phyloP scores from a whole-genome alignment of 768 basidiomycete species.

The Naganishia antarctica region DNA sequence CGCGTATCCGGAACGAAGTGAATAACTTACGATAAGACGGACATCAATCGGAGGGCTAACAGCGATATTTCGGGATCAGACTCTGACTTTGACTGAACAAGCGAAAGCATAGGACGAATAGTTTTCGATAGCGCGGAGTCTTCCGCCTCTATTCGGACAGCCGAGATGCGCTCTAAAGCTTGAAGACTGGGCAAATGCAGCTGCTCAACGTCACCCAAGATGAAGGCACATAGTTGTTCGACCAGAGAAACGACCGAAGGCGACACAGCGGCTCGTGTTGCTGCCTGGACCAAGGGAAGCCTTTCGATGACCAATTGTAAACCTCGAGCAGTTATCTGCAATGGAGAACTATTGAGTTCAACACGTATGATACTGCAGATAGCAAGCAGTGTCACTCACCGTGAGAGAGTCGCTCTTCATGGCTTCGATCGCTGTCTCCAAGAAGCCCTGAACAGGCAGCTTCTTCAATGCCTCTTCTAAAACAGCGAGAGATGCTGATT shows the following conservation, averaged over 20 bases:
- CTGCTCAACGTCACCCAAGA: not conserved
- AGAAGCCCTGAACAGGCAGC: slow-evolving; percentile 20
- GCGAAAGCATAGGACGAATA: slow-evolving; percentile 7
- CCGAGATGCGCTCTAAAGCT: slow-evolving; percentile 4
- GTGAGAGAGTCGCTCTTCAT: slow-evolving; percentile 10
- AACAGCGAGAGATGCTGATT: slow-evolving; percentile 2
- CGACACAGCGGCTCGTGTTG: slow-evolving; percentile 12
- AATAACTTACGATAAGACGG: slow-evolving; percentile 60
- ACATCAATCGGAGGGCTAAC: slow-evolving; percentile 57
- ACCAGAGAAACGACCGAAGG: slow-evolving; percentile 1
- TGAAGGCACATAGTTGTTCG: slow-evolving; percentile 5
- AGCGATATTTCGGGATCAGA: slow-evolving; percentile 17
- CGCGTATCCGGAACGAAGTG: not conserved
- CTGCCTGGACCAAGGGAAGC: slow-evolving; percentile 13
- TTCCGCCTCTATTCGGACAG: slow-evolving; percentile 13
- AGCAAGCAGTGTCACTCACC: not conserved
- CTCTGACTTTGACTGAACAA: not conserved
- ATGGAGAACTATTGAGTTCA: not conserved
- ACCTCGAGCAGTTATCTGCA: slow-evolving; percentile 15
- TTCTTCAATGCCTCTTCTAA: slow-evolving; percentile 15
- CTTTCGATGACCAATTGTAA: slow-evolving; percentile 23
- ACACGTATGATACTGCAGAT: not conserved
- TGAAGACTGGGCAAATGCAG: slow-evolving; percentile 12
- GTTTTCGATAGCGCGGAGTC: slow-evolving; percentile 17
- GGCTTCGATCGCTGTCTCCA: slow-evolving; percentile 9